These are phyloP conservation scores for Wickerhamomyces hampshirensis DNA, from an alignment of 805 yeast genomes.

Conservation along the genomic window DNA sequence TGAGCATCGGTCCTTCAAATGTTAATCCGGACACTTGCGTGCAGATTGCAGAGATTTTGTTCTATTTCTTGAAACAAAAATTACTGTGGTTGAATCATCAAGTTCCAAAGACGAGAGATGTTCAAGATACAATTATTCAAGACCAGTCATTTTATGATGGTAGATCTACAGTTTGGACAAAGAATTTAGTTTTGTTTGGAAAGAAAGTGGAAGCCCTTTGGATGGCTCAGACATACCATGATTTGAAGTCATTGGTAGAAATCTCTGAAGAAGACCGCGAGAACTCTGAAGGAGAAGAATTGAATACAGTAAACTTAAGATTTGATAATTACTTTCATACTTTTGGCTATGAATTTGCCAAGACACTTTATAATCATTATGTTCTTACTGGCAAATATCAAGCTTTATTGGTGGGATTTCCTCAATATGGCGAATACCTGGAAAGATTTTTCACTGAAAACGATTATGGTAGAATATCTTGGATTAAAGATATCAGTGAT, in stretches of 20 bases:
- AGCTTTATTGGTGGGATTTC: constrained; percentile 52
- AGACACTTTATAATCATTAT: constrained; percentile 54
- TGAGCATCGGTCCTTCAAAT: constrained; percentile 9
- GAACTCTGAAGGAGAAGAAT: constrained; percentile 13
- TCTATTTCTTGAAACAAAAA: constrained; percentile 33
- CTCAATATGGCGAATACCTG: constrained; percentile 44
- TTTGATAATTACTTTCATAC: constrained; percentile 51
- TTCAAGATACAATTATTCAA: constrained; percentile 17
- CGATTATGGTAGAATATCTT: constrained; percentile 52
- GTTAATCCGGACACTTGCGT: constrained; percentile 26
- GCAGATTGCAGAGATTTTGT: constrained; percentile 35
- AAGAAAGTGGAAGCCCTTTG: constrained; percentile 49
- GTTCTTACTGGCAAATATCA: constrained; percentile 47
- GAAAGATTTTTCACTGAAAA: constrained; percentile 46
- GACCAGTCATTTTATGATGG: constrained; percentile 22
- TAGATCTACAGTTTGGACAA: constrained; percentile 52
- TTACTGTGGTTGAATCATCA: constrained; percentile 28
- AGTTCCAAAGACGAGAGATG: constrained; percentile 16
- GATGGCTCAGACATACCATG: constrained; percentile 62
- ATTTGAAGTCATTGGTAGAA: constrained; percentile 57
- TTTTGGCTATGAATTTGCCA: constrained; percentile 68
- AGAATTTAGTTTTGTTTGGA: constrained; percentile 45
- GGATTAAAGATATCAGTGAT: constrained; percentile 64
- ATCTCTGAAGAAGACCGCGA: constrained; percentile 43
- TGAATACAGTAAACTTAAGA: constrained; percentile 16